These are phyloP conservation scores for Termitomyces sp. DNA, from an alignment of 768 basidiomycete species.

Conservation along the genomic window DNA sequence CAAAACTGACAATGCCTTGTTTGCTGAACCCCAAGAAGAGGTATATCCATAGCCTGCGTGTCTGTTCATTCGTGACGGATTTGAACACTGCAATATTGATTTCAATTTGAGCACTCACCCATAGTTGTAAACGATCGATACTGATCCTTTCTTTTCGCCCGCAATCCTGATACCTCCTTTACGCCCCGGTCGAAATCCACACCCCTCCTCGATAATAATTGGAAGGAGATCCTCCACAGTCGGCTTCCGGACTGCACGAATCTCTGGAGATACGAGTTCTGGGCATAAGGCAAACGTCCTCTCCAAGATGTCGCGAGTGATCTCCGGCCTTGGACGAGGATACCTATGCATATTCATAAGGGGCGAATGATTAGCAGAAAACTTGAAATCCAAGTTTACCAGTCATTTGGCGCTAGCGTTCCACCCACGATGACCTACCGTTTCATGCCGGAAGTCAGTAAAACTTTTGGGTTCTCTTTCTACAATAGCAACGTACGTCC, in stretches of 20 bases:
- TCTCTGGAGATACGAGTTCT: slow-evolving; percentile 42
- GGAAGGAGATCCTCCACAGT: slow-evolving; percentile 43
- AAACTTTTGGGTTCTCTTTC: neutral
- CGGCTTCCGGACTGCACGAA: slow-evolving; percentile 32
- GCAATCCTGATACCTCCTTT: slow-evolving; percentile 55
- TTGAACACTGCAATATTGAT: neutral
- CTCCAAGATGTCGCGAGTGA: slow-evolving; percentile 48
- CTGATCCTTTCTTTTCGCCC: slow-evolving; percentile 24
- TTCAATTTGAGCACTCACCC: slow-evolving; percentile 34
- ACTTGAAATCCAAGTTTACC: slow-evolving; percentile 26
- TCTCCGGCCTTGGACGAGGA: slow-evolving; percentile 52
- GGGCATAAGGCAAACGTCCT: slow-evolving; percentile 41
- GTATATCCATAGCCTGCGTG: slow-evolving; percentile 60
- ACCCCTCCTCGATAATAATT: slow-evolving; percentile 45
- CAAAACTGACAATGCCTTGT: slow-evolving; percentile 39
- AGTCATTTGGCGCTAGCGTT: slow-evolving; percentile 52
- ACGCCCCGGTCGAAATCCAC: slow-evolving; percentile 50
- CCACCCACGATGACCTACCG: slow-evolving; percentile 52
- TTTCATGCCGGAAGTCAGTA: neutral
- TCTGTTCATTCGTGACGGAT: slow-evolving; percentile 22
- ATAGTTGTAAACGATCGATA: slow-evolving; percentile 59
- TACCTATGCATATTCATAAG: slow-evolving; percentile 33
- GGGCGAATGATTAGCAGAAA: neutral
- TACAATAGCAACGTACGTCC: slow-evolving; percentile 25
- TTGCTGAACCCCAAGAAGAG: slow-evolving; percentile 61